phyloP scores from a whole-genome alignment of 345 rosid genomes.

The Gynandropsis gynandra region DNA sequence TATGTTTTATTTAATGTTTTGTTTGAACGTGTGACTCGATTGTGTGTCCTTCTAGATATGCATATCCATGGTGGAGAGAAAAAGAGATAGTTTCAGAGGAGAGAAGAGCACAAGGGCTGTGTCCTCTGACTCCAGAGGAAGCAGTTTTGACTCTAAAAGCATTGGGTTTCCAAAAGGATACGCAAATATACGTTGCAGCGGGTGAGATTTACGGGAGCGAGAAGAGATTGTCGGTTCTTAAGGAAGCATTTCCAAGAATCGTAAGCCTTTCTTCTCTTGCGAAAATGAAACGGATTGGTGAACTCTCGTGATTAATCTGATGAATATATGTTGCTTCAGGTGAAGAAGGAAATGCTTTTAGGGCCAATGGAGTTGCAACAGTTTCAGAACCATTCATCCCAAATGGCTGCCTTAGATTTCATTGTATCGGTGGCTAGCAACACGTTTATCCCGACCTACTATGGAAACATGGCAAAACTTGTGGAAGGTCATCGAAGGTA shows the following conservation, averaged over 20 bases:
- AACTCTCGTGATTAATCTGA: constrained; percentile 21
- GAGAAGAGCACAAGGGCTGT: constrained; percentile 77
- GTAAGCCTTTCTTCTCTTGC: constrained; percentile 45
- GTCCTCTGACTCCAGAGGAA: constrained; percentile 97
- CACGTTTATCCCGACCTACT: constrained; percentile 85
- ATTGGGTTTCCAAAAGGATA: constrained; percentile 55
- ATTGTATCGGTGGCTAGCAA: constrained; percentile 88
- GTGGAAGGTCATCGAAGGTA: constrained; percentile 99
- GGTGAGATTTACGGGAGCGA: constrained; percentile 94
- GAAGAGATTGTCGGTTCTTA: constrained; percentile 62
- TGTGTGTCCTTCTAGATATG: constrained; percentile 47
- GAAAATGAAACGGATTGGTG: neutral
- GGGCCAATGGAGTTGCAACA: constrained; percentile 63
- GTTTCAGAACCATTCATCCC: constrained; percentile 95
- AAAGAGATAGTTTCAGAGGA: constrained; percentile 83
- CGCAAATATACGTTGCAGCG: constrained; percentile 89
- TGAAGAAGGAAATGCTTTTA: constrained; percentile 78
- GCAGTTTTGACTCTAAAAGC: constrained; percentile 68
- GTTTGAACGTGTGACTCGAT: constrained; percentile 9
- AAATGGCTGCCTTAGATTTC: constrained; percentile 98
- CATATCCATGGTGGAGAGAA: constrained; percentile 99
- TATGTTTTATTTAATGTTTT: neutral
- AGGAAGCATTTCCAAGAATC: constrained; percentile 74
- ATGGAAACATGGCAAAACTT: constrained; percentile 97
- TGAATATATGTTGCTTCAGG: constrained; percentile 41